A percentile compares a stretch with the other conserved stretches of the same genome.
phyloP scores from a whole-genome alignment of 495 filamentous ascomycete species.

The Penicillium robsamsonii region DNA sequence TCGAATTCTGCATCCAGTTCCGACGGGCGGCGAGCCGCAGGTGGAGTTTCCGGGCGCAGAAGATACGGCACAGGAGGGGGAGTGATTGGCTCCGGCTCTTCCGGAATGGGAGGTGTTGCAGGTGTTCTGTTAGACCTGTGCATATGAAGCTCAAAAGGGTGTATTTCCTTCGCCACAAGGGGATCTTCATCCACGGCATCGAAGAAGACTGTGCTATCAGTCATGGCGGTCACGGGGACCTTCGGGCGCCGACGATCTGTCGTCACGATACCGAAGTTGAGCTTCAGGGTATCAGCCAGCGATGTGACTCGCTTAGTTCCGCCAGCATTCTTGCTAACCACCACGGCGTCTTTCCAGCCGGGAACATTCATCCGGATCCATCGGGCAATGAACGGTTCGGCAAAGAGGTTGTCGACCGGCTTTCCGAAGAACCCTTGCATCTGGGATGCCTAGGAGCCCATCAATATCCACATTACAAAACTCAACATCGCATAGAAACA shows the following conservation, averaged over 20 bases:
- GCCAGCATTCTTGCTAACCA: constrained; percentile 96
- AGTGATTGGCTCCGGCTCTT: constrained; percentile 16
- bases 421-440: constrained; percentile 99
- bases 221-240: constrained; percentile 52
- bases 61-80: constrained; percentile 8
- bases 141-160: constrained; percentile 35
- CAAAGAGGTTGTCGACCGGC: constrained; percentile 95
- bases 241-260: constrained; percentile 77
- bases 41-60: constrained; percentile 37
- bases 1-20: constrained; percentile 57
- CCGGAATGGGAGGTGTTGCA: constrained; percentile 20
- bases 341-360: constrained; percentile 86
- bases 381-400: constrained; percentile 91
- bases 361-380: constrained; percentile 89
- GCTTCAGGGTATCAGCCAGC: constrained; percentile 89
- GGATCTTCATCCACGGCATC: constrained; percentile 43
- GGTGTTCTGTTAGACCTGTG: constrained; percentile 18
- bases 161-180: constrained; percentile 26
- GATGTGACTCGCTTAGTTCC: constrained; percentile 98
- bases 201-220: constrained; percentile 60
- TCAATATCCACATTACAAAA: constrained; percentile 18
- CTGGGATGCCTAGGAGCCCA: constrained; percentile 65
- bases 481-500: constrained; percentile 25
- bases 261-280: constrained; percentile 96
- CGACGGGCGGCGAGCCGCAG: constrained; percentile 39